Conservation (phyloP, 208 protist genomes). For the Leishmania tarentolae region DNA sequence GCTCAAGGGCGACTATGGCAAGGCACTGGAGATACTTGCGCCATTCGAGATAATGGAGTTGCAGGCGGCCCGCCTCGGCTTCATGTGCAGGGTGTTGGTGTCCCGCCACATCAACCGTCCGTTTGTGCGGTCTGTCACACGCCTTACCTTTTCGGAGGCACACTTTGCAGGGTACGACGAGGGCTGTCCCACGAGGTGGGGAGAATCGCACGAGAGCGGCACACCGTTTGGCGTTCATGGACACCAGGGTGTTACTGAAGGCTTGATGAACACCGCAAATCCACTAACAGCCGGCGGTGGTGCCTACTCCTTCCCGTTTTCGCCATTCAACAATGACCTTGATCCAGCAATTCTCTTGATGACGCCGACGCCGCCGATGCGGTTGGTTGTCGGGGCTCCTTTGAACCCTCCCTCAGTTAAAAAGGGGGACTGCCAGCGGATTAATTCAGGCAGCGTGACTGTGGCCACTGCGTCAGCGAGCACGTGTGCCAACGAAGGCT, state of each 20-base stretch:
- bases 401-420: neutral
- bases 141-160: conserved; percentile 29
- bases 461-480: neutral
- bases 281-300: neutral
- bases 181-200: neutral
- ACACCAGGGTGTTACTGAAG: neutral
- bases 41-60: conserved; percentile 33
- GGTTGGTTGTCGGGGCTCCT: conserved; percentile 8
- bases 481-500: neutral
- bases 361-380: conserved; percentile 9
- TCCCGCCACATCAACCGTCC: conserved; percentile 37
- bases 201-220: neutral
- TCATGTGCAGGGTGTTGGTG: conserved; percentile 34
- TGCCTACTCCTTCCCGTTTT: neutral
- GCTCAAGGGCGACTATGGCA: conserved; percentile 48
- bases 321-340: conserved; percentile 6
- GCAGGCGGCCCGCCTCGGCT: conserved; percentile 41
- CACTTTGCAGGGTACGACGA: conserved; percentile 25
- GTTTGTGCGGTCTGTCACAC: conserved; percentile 42
- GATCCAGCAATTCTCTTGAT: conserved; percentile 3
- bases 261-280: neutral
- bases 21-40: conserved; percentile 34
- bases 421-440: neutral
- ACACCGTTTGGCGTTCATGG: neutral
- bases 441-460: neutral